phyloP scores from a whole-genome alignment of 345 rosid species.

The Salix purpurea region DNA sequence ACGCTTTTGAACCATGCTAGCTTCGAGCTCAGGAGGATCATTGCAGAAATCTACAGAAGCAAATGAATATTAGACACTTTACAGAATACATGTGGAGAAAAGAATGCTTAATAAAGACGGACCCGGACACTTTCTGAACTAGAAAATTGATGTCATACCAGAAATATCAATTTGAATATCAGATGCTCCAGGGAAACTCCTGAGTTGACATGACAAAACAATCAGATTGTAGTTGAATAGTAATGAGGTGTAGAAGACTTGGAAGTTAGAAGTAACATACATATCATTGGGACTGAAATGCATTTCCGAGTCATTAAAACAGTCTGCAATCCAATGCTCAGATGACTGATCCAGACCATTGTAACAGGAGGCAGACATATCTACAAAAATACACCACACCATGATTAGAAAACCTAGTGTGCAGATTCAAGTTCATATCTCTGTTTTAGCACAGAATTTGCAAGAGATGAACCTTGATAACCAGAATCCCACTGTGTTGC shows the following conservation, averaged over 20 bases:
- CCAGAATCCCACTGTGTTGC: slow-evolving; percentile 51
- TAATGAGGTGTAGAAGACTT: slow-evolving; percentile 10
- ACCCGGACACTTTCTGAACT: neutral
- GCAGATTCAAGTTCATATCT: slow-evolving; percentile 9
- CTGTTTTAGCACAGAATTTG: slow-evolving; percentile 5
- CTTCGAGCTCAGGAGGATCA: slow-evolving; percentile 36
- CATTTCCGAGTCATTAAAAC: slow-evolving; percentile 62
- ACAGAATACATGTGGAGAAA: neutral
- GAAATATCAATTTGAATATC: slow-evolving; percentile 58
- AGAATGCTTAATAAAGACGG: neutral
- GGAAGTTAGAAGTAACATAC: slow-evolving; percentile 41
- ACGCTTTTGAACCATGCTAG: slow-evolving; percentile 44
- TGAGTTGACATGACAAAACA: slow-evolving; percentile 25
- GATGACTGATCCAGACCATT: slow-evolving; percentile 53
- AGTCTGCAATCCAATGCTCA: slow-evolving; percentile 71
- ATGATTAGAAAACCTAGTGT: slow-evolving; percentile 5
- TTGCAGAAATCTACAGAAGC: slow-evolving; percentile 50
- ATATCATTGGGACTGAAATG: slow-evolving; percentile 47
- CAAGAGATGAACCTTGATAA: slow-evolving; percentile 58
- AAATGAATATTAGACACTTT: slow-evolving; percentile 6
- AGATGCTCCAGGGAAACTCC: slow-evolving; percentile 46
- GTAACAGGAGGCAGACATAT: slow-evolving; percentile 45
- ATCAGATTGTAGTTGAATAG: slow-evolving; percentile 18
- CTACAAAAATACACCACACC: slow-evolving; percentile 29
- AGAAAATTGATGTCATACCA: slow-evolving; percentile 27